A percentile compares a stretch with the other conserved stretches of the same genome.
Evolutionary conservation across 768 basidiomycete species (phyloP).

Genomic region (Pilatotrama ljubarskyi): DNA sequence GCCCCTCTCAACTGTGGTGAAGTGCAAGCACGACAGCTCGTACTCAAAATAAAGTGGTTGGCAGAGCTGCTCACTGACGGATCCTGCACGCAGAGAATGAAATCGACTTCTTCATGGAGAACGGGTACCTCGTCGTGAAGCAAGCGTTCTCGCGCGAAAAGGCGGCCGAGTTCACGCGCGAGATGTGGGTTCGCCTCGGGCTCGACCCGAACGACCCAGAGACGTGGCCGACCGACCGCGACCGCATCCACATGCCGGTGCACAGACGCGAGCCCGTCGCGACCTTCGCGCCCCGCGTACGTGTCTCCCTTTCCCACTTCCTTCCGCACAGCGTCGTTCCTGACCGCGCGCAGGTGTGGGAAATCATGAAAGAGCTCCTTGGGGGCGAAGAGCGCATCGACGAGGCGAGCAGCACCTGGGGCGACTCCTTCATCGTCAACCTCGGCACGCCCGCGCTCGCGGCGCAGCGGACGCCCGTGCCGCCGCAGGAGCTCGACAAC

Average conservation of each 20-base stretch:
- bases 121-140: constrained; percentile 55
- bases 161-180: constrained; percentile 48
- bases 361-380: constrained; percentile 58
- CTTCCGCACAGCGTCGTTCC: neutral
- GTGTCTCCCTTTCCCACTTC: neutral
- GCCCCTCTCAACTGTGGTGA: neutral
- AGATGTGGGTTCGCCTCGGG: constrained; percentile 53
- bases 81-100: constrained; percentile 40
- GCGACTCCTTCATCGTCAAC: constrained; percentile 65
- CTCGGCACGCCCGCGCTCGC: constrained; percentile 46
- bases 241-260: constrained; percentile 58
- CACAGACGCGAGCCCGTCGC: constrained; percentile 47
- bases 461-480: constrained; percentile 17
- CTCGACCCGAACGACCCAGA: constrained; percentile 53
- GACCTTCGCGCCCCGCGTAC: constrained; percentile 53
- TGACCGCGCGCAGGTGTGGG: constrained; percentile 48
- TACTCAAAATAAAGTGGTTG: neutral
- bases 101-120: constrained; percentile 53
- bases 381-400: constrained; percentile 62
- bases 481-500: constrained; percentile 51
- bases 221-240: constrained; percentile 46
- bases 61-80: neutral
- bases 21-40: no score
- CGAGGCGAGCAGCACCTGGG: constrained; percentile 48
- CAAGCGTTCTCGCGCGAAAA: constrained; percentile 54